Evolutionary conservation across 2,329 filamentous ascomycete species (phyloP).

Genomic region (Calonectria crousiana): DNA sequence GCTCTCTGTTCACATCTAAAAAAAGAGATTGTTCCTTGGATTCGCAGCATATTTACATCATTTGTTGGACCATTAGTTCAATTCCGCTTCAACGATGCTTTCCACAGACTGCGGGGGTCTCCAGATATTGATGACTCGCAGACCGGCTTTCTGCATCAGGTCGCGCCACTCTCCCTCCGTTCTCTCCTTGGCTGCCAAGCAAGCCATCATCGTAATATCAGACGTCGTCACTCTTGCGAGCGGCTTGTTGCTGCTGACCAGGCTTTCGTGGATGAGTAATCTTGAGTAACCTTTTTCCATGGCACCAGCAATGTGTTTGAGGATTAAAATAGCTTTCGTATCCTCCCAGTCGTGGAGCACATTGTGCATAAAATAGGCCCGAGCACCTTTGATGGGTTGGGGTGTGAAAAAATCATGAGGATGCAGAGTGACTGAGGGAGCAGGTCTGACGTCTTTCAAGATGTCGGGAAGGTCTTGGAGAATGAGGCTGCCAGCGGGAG

Average conservation of each 20-base stretch:
- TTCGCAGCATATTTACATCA: background rate
- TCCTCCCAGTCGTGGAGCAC: constrained; percentile 66
- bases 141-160: constrained; percentile 40
- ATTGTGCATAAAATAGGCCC: constrained; percentile 59
- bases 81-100: constrained; percentile 43
- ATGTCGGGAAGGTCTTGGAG: constrained; percentile 51
- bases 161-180: constrained; percentile 47
- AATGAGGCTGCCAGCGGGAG: constrained; percentile 44
- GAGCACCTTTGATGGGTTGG: constrained; percentile 55
- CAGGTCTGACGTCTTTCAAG: constrained; percentile 40
- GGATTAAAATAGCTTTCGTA: constrained; percentile 49
- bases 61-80: background rate
- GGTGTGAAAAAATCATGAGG: constrained; percentile 52
- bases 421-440: constrained; percentile 44
- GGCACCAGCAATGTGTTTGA: constrained; percentile 34
- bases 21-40: background rate
- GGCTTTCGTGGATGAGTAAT: constrained; percentile 52
- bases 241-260: constrained; percentile 47
- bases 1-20: background rate
- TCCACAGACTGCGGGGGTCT: constrained; percentile 42
- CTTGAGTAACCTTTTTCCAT: constrained; percentile 51
- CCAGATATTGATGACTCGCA: constrained; percentile 49
- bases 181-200: constrained; percentile 47
- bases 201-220: constrained; percentile 52
- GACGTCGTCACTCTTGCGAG: constrained; percentile 46